Conservation (phyloP, 2,329 filamentous ascomycete species). For the Cladosporium austrohemisphaericum region DNA sequence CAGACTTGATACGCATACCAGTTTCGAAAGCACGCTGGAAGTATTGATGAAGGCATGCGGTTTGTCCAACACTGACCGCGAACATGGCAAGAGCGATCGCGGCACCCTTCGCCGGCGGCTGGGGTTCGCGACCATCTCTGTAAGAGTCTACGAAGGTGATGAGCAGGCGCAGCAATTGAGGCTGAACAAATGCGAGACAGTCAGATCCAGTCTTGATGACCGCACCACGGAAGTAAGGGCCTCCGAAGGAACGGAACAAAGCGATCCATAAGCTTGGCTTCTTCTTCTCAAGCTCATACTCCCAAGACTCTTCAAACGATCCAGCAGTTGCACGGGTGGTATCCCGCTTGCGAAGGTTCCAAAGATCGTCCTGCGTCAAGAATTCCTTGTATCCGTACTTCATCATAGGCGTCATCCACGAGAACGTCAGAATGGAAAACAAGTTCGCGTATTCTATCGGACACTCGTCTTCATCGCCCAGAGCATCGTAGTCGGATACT, state of each 20-base stretch:
- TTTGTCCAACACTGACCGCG: constrained; percentile 77
- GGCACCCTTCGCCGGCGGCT: constrained; percentile 79
- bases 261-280: constrained; percentile 82
- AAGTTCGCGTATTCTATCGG: constrained; percentile 88
- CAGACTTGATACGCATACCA: constrained; percentile 93
- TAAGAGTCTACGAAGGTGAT: constrained; percentile 86
- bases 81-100: constrained; percentile 94
- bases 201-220: constrained; percentile 90
- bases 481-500: constrained; percentile 63
- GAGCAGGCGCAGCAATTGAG: constrained; percentile 79
- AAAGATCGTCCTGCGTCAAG: constrained; percentile 90
- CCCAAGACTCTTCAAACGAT: constrained; percentile 72
- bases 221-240: constrained; percentile 75
- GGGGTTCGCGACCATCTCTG: constrained; percentile 51
- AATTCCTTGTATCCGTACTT: constrained; percentile 87
- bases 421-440: constrained; percentile 90
- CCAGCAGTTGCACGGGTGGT: constrained; percentile 70
- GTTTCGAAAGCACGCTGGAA: constrained; percentile 94
- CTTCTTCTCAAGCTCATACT: constrained; percentile 66
- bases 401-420: constrained; percentile 99
- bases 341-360: constrained; percentile 80
- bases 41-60: constrained; percentile 90
- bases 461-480: constrained; percentile 66
- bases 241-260: constrained; percentile 77
- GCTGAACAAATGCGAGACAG: constrained; percentile 79